A percentile compares a stretch with the other conserved stretches of the same genome.
Evolutionary conservation across 305 asterid species (phyloP).

Genomic region (Fraxinus floribunda): DNA sequence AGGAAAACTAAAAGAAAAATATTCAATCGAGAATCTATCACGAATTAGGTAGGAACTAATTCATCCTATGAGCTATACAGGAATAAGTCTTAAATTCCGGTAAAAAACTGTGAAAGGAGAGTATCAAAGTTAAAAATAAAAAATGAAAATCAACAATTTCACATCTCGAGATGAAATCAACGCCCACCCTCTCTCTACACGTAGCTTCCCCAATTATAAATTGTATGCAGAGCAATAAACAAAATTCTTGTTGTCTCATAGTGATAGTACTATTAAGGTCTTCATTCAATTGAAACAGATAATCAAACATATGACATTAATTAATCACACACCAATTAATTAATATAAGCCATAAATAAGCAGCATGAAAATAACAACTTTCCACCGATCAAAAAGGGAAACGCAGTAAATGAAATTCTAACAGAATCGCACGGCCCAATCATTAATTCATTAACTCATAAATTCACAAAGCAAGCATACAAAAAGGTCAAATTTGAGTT

Average conservation of each 20-base stretch:
- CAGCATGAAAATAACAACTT: not conserved
- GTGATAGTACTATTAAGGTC: not conserved
- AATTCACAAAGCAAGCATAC: not conserved
- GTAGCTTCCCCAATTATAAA: not conserved
- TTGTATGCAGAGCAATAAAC: not conserved
- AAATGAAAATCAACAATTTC: not conserved
- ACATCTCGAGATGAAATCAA: not conserved
- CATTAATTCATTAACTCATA: not conserved
- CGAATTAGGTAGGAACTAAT: not conserved
- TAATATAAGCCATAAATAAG: not conserved
- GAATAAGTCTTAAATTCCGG: not conserved
- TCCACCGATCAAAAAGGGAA: not conserved
- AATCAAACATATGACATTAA: not conserved
- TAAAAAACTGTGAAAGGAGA: not conserved
- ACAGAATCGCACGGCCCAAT: not conserved
- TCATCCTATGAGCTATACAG: not conserved
- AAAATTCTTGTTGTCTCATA: not conserved
- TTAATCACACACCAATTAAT: not conserved
- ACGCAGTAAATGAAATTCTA: not conserved
- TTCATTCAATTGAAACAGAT: not conserved
- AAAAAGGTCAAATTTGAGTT: slow-evolving; percentile 4
- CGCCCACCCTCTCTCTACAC: not conserved
- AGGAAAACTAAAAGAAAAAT: not conserved
- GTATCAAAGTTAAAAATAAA: not conserved
- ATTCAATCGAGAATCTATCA: not conserved